These are phyloP conservation scores for Trametes cubensis DNA, from an alignment of 768 basidiomycete species.

Conservation along the genomic window DNA sequence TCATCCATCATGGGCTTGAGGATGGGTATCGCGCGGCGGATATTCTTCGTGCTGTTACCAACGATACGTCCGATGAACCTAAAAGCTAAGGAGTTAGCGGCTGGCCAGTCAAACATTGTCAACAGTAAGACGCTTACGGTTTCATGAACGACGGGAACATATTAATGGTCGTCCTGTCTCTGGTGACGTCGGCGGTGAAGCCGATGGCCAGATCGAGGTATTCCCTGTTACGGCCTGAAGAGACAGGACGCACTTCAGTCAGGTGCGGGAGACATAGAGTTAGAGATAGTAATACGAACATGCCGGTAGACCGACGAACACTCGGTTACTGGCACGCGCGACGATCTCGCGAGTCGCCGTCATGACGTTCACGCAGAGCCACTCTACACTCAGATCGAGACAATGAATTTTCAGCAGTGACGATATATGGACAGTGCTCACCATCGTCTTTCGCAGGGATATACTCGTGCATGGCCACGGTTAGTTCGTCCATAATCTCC, in stretches of 20 bases:
- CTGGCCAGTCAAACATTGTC: too few species aligned
- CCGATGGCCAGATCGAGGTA: conserved; percentile 42
- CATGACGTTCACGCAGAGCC: not conserved
- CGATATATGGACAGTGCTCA: not conserved
- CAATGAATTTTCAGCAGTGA: too few species aligned
- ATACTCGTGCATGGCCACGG: not conserved
- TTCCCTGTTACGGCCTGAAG: conserved; percentile 44
- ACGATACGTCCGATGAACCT: conserved; percentile 27
- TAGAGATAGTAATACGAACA: conserved; percentile 41
- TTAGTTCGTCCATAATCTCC: conserved; percentile 2
- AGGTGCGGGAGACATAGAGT: too few species aligned
- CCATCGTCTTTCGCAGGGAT: conserved; percentile 4
- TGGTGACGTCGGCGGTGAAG: conserved; percentile 42
- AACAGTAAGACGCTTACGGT: conserved; percentile 39
- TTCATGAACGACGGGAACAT: conserved; percentile 46
- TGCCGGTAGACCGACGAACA: conserved; percentile 49
- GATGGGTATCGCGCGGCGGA: conserved; percentile 24
- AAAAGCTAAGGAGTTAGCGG: not conserved
- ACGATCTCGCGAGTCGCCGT: conserved; percentile 34
- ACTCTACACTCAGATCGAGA: not conserved
- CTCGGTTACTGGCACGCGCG: conserved; percentile 43
- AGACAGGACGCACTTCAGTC: too few species aligned
- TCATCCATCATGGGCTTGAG: conserved; percentile 41
- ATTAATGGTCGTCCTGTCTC: conserved; percentile 36
- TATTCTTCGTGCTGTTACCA: conserved; percentile 25